A percentile compares a stretch with the other conserved stretches of the same genome.
Conservation (phyloP, 176 grass and related monocot genomes). For the Oryza glumipatula region DNA sequence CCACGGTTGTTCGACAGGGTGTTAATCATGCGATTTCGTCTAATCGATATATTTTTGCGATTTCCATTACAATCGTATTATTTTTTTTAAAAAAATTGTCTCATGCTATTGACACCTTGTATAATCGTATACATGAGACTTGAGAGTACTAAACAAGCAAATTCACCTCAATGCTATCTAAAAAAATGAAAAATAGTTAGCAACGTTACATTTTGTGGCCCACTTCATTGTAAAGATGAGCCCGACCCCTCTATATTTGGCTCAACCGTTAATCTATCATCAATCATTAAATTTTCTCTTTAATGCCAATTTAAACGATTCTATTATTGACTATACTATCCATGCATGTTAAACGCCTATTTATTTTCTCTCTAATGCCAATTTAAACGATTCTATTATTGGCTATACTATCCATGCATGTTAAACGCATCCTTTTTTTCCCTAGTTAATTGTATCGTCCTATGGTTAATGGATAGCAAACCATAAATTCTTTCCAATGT, state of each 20-base stretch:
- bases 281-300: not conserved
- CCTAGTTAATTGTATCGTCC: not conserved
- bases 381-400: not conserved
- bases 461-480: not conserved
- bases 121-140: not conserved
- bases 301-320: no score
- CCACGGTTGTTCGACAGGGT: no score
- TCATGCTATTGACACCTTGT: no score
- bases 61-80: no score
- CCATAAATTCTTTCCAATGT: not conserved
- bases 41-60: no score
- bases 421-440: not conserved
- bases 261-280: not conserved
- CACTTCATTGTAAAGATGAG: not conserved
- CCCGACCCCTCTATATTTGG: not conserved
- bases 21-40: no score
- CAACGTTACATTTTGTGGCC: not conserved
- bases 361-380: no score
- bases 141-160: not conserved
- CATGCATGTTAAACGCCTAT: no score
- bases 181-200: not conserved
- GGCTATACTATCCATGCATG: not conserved
- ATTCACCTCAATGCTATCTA: not conserved
- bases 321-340: no score
- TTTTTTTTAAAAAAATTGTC: no score